Evolutionary conservation across 2,329 filamentous ascomycete genomes (phyloP).

Genomic region (Paraphaeosphaeria sporulosa): DNA sequence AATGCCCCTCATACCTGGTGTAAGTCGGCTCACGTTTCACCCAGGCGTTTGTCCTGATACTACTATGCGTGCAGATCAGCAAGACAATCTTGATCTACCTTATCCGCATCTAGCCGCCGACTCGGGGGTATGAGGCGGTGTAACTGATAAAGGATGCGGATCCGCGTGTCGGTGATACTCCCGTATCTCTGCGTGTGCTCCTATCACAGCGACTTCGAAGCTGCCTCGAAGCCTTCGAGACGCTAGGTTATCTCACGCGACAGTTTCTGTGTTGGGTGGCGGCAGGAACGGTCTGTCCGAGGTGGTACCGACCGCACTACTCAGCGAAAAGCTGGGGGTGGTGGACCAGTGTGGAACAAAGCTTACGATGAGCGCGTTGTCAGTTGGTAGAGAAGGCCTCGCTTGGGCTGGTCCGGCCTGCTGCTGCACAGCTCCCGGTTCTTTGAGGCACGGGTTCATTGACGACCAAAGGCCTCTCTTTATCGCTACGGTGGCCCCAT

Average conservation of each 20-base stretch:
- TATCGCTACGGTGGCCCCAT: not conserved
- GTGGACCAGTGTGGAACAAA: constrained; percentile 5
- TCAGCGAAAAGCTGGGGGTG: not conserved
- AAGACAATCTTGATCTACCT: not conserved
- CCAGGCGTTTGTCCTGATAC: not conserved
- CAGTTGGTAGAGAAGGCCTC: not conserved
- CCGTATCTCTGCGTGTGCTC: not conserved
- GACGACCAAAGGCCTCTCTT: not conserved
- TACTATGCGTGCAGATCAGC: not conserved
- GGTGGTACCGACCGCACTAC: not conserved
- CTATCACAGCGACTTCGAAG: constrained; percentile 3
- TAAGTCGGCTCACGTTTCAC: not conserved
- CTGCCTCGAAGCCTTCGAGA: not conserved
- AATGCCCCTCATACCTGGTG: not conserved
- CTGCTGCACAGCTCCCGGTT: not conserved
- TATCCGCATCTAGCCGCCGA: constrained; percentile 5
- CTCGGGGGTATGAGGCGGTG: constrained; percentile 5
- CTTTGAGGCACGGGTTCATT: not conserved
- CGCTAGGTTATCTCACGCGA: constrained; percentile 9
- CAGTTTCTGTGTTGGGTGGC: constrained; percentile 2
- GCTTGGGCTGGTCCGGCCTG: not conserved
- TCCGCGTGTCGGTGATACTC: not conserved
- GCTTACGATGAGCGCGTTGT: not conserved
- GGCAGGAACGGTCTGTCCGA: not conserved
- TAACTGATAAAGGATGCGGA: constrained; percentile 6